Evolutionary conservation across 345 rosid genomes (phyloP), one percentile per base, ranked within the genome.

Genomic region (Fremontodendron californicum): DNA sequence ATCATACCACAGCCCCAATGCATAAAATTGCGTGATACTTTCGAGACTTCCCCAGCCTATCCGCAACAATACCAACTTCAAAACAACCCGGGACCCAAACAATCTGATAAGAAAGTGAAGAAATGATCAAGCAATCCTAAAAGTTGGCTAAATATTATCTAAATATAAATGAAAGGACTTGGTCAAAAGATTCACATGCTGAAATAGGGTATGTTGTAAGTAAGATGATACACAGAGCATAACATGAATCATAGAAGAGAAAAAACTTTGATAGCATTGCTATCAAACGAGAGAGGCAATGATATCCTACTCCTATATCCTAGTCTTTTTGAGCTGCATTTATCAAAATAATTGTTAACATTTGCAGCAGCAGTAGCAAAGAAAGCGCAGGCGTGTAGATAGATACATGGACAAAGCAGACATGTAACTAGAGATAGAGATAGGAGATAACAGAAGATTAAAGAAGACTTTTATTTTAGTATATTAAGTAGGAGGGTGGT

Each of bases 1-100:
- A 77, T 40, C 90, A 77, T 92, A 96, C 99, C 98, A 96, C 98
- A 73, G 99, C 99, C 25, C 99, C 99, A 51, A 93, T 93, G 74
- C 99, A 96, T 45, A 96, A 76, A 75, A 96, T 79, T 15, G 97
- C 93, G 75, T 92, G 63, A 71, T 88, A 96, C 6, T 87, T 96
- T 58, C 81, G 80, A 4, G 98, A 92, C 76, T 89, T 96, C 72
- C 94, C 98, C 7, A 96, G 94, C 70, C 75, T 87, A 57, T 93
- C 85, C 0, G 99, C 97, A 72, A 82, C 94, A 83, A 90, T 62
- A 25, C 73, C 73, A 25, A 68, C 45, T 45, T 68, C 73, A 68
- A 68, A 68, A 68, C 37, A 25, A 25, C 73, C 73, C 0, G 73
- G 73, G 39, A 68, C 73, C 73, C 73, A 68, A 4, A 68, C 55